These are phyloP conservation scores for Starmerella sirachaensis DNA, from an alignment of 805 yeast species.

Conservation along the genomic window DNA sequence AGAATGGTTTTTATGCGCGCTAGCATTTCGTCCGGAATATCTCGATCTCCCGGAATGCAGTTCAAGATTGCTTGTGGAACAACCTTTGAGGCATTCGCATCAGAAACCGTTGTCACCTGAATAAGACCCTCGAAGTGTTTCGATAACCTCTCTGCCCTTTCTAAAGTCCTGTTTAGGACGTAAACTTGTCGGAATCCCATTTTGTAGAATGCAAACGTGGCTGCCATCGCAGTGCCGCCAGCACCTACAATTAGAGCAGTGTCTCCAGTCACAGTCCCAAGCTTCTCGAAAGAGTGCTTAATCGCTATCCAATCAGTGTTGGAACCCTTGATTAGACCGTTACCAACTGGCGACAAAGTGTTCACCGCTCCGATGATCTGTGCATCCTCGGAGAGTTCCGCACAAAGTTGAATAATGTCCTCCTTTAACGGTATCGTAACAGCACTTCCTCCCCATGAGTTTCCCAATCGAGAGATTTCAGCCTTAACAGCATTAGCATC, in stretches of 20 bases:
- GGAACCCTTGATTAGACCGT: conserved; percentile 51
- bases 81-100: conserved; percentile 37
- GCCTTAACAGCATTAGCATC: conserved; percentile 46
- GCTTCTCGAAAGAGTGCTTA: conserved; percentile 46
- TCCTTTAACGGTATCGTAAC: conserved; percentile 89
- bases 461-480: conserved; percentile 36
- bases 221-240: conserved; percentile 96
- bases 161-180: conserved; percentile 65
- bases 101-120: conserved; percentile 42
- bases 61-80: conserved; percentile 35
- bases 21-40: conserved; percentile 11
- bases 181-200: conserved; percentile 70
- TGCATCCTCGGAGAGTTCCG: conserved; percentile 65
- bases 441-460: conserved; percentile 81
- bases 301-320: conserved; percentile 97
- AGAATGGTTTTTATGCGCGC: conserved; percentile 20
- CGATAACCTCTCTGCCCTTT: conserved; percentile 50
- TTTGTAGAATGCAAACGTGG: conserved; percentile 67
- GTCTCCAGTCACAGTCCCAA: conserved; percentile 39
- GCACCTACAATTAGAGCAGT: conserved; percentile 84
- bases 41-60: conserved; percentile 21
- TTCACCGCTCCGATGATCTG: conserved; percentile 84
- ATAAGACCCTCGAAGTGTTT: conserved; percentile 40
- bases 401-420: conserved; percentile 57
- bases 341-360: conserved; percentile 55